Evolutionary conservation across 352 stramenopile species (phyloP).

Genomic region (Thalassiosira exigua): DNA sequence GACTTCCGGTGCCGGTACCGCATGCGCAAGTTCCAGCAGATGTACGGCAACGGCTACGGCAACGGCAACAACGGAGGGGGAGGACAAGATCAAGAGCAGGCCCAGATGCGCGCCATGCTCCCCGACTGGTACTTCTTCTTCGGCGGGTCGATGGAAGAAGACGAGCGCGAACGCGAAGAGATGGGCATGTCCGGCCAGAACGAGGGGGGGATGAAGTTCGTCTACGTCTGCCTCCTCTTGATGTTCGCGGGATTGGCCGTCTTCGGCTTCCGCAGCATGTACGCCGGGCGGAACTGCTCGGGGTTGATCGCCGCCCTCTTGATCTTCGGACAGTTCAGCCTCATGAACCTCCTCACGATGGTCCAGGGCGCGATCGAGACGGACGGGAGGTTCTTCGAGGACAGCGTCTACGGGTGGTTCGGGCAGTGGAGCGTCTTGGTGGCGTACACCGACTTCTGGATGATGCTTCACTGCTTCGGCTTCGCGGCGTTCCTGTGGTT

Average conservation of each 20-base stretch:
- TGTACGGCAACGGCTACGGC: conserved; percentile 19
- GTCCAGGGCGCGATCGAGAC: conserved; percentile 45
- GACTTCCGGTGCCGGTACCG: conserved; percentile 39
- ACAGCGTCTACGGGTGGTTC: conserved; percentile 61
- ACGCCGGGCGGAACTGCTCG: conserved; percentile 23
- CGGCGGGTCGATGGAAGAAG: conserved; percentile 34
- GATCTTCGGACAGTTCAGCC: conserved; percentile 47
- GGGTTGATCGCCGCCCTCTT: conserved; percentile 35
- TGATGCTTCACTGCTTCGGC: conserved; percentile 50
- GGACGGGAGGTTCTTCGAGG: conserved; percentile 51
- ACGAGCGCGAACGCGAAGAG: conserved; percentile 32
- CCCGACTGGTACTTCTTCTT: conserved; percentile 58
- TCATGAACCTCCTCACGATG: conserved; percentile 56
- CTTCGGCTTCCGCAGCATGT: conserved; percentile 42
- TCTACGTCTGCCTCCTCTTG: conserved; percentile 50
- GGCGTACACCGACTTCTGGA: conserved; percentile 61
- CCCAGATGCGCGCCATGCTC: conserved; percentile 20
- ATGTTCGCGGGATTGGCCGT: conserved; percentile 55
- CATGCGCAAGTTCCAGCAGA: conserved; percentile 20
- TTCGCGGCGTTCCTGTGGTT: conserved; percentile 37
- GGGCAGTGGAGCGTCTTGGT: conserved; percentile 57
- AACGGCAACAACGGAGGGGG: conserved; percentile 10
- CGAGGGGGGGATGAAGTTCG: conserved; percentile 57
- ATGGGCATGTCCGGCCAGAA: conserved; percentile 19
- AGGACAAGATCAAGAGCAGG: conserved; percentile 17